Evolutionary conservation across 495 filamentous ascomycete species (phyloP).

Genomic region (Echria macrotheca): DNA sequence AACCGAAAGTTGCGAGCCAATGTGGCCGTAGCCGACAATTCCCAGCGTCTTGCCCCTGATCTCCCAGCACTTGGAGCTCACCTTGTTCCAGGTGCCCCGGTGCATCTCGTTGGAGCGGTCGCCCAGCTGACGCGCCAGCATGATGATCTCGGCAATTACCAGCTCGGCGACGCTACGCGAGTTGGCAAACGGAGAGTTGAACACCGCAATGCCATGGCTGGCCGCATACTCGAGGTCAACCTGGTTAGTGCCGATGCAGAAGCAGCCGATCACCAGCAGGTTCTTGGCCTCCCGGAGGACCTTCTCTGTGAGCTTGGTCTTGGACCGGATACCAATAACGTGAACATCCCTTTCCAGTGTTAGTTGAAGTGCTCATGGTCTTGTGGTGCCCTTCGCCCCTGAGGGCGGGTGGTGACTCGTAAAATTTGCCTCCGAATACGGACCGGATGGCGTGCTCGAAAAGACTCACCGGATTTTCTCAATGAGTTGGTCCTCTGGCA

Average conservation of each 20-base stretch:
- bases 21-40: slow-evolving; percentile 96
- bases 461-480: slow-evolving; percentile 82
- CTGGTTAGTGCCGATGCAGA: slow-evolving; percentile 99
- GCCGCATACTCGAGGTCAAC: slow-evolving; percentile 92
- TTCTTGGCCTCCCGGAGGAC: slow-evolving; percentile 87
- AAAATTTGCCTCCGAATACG: slow-evolving; percentile 22
- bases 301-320: slow-evolving; percentile 85
- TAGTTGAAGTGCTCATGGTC: too few relatives aligned
- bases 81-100: slow-evolving; percentile 94
- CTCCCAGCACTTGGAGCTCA: slow-evolving; percentile 94
- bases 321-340: slow-evolving; percentile 96
- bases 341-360: slow-evolving; percentile 93
- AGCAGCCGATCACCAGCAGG: slow-evolving; percentile 93
- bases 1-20: slow-evolving; percentile 93
- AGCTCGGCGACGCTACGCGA: slow-evolving; percentile 95
- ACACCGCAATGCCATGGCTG: slow-evolving; percentile 88
- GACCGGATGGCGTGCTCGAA: slow-evolving; percentile 1
- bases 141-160: slow-evolving; percentile 89
- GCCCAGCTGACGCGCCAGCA: slow-evolving; percentile 82
- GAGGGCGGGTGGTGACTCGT: too few relatives aligned
- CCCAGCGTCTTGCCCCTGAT: slow-evolving; percentile 95
- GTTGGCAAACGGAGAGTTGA: slow-evolving; percentile 99
- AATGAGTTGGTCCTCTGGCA: slow-evolving; percentile 90
- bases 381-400: too few relatives aligned
- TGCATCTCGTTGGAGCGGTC: slow-evolving; percentile 96